These are phyloP conservation scores for Pilasporangium apinafurcum DNA, from an alignment of 352 stramenopile genomes.

Conservation along the genomic window DNA sequence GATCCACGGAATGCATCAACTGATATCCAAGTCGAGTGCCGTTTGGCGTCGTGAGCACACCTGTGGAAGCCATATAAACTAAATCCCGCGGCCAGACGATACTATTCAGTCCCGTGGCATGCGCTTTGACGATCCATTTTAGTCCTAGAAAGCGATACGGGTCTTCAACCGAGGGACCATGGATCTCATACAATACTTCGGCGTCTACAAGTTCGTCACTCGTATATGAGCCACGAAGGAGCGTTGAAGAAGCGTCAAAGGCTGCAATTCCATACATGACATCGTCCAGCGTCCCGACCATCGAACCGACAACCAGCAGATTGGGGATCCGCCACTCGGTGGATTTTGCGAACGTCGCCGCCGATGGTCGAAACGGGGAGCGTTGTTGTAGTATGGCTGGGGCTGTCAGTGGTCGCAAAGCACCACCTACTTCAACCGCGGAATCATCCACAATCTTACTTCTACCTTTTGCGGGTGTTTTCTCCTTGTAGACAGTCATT, in stretches of 20 bases:
- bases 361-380: slow-evolving; percentile 10
- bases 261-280: slow-evolving; percentile 53
- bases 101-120: slow-evolving; percentile 14
- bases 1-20: slow-evolving; percentile 38
- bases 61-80: slow-evolving; percentile 13
- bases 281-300: slow-evolving; percentile 35
- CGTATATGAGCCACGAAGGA: slow-evolving; percentile 42
- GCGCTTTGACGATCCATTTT: slow-evolving; percentile 34
- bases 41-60: slow-evolving; percentile 19
- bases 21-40: slow-evolving; percentile 46
- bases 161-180: slow-evolving; percentile 22
- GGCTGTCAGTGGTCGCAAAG: no score
- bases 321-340: slow-evolving; percentile 20
- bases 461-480: neutral
- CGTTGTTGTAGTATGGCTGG: no score
- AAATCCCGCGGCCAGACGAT: slow-evolving; percentile 33
- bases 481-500: slow-evolving; percentile 6
- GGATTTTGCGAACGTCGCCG: slow-evolving; percentile 2
- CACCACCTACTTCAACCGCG: no score
- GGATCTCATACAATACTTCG: slow-evolving; percentile 39
- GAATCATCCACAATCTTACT: no score
- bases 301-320: slow-evolving; percentile 34
- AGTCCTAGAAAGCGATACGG: slow-evolving; percentile 41
- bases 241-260: slow-evolving; percentile 39
- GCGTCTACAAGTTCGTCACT: slow-evolving; percentile 42